Conservation (phyloP, 768 basidiomycete species). For the Kwoniella sp. region DNA sequence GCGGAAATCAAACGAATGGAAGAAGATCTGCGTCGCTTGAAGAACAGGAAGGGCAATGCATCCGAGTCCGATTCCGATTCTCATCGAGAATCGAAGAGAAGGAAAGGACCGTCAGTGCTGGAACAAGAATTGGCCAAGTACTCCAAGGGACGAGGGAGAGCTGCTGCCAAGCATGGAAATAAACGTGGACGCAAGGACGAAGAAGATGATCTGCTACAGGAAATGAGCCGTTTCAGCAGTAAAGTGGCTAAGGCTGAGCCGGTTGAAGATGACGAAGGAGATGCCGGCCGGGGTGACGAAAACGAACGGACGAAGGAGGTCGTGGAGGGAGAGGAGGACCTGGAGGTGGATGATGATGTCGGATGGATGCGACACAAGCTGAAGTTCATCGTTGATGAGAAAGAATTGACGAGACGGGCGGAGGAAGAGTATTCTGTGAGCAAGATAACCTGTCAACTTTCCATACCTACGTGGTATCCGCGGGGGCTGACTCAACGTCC, state of each 20-base stretch:
- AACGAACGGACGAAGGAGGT: not conserved
- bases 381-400: constrained; percentile 49
- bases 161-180: constrained; percentile 59
- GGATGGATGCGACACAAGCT: constrained; percentile 54
- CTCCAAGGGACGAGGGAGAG: constrained; percentile 65
- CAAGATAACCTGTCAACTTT: constrained; percentile 12
- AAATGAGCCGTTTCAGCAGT: constrained; percentile 47
- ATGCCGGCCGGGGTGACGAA: not conserved
- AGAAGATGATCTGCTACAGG: constrained; percentile 51
- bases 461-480: too few species aligned
- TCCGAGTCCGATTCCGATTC: constrained; percentile 66
- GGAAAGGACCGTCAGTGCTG: constrained; percentile 66
- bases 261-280: constrained; percentile 23
- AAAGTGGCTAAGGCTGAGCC: constrained; percentile 34
- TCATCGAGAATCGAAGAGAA: constrained; percentile 59
- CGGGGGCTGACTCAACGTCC: constrained; percentile 1
- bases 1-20: constrained; percentile 66
- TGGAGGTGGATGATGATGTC: constrained; percentile 56
- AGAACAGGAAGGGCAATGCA: constrained; percentile 63
- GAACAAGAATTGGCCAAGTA: constrained; percentile 84
- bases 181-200: constrained; percentile 66
- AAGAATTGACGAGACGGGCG: constrained; percentile 50
- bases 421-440: constrained; percentile 56
- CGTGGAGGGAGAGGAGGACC: constrained; percentile 29
- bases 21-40: constrained; percentile 77